Evolutionary conservation across 2,329 filamentous ascomycete genomes (phyloP), one percentile per base, ranked within the genome.

Genomic region (Tympanopsis confertula): DNA sequence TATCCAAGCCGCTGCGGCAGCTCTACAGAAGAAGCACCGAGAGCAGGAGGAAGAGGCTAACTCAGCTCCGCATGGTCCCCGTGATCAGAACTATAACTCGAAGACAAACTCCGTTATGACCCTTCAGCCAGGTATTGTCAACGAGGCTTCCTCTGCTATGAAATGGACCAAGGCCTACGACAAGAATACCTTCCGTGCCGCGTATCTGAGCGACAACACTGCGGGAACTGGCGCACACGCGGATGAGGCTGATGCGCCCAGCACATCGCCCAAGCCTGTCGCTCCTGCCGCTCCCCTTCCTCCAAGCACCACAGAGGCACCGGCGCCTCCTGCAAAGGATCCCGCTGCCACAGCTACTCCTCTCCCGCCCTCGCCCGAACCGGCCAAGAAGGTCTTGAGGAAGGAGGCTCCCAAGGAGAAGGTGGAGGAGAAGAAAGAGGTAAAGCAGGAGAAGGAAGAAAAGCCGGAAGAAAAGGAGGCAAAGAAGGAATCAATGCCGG

Each of bases 161-260:
- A 94, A 94, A 58, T 98, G 91, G 91, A 86, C 89, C 20, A 89
- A 71, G 57, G 87, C 87, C 50, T 96, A 95, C 54, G 91, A 96
- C 60, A 93, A 91, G 60, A 80, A 91, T 33, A 69, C 81, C 5
- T 81, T 94, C 44, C 79, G 87, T 38, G 78, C 86, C 45, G 78
- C 85, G n/a, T 96, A 96, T 57, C 68, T 96, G 37, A 74, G 77
- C 35, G 80, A 93, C 52, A 65, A 63, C 35, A 75, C 69, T 45
- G 78, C 82, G 30, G 87, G 88, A 17, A 82, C 75, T 41, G 85
- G 85, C 12, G 44, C 63, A 15, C 66, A 63, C 2, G 58, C 63
- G 29, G 62, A 67, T 58, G 14, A 58, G 15, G 12, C 17, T 10
- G 12, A 13, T 7, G 30, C 10, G 15, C 30, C 30, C 12, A 26